Percentiles rank a stretch among this genome's conserved stretches.
phyloP scores from a whole-genome alignment of 805 yeast genomes.

The Yamadazyma olivae region DNA sequence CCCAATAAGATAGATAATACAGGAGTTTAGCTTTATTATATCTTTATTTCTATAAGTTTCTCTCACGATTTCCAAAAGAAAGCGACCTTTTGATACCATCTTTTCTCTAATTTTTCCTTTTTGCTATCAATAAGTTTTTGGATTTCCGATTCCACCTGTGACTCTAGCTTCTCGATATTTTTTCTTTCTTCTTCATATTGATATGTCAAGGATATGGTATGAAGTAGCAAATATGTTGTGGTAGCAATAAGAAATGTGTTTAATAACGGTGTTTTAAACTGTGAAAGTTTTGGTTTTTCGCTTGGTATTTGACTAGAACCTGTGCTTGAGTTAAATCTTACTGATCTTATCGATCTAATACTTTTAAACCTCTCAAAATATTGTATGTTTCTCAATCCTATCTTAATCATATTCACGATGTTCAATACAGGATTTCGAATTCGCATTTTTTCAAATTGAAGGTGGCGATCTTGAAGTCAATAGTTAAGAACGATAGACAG shows the following conservation, averaged over 20 bases:
- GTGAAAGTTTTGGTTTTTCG: slow-evolving; percentile 29
- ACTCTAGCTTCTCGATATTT: slow-evolving; percentile 15
- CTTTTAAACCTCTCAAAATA: background rate
- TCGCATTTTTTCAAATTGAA: slow-evolving; percentile 1
- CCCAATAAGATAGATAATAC: slow-evolving; percentile 10
- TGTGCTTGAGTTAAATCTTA: background rate
- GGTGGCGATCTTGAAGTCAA: slow-evolving; percentile 1
- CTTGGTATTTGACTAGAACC: too few species aligned
- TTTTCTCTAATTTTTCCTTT: slow-evolving; percentile 16
- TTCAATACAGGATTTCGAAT: too few species aligned
- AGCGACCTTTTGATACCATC: slow-evolving; percentile 11
- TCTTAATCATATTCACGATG: too few species aligned
- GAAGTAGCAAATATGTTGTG: slow-evolving; percentile 33
- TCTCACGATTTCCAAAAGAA: slow-evolving; percentile 4
- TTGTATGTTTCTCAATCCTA: background rate
- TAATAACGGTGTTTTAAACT: slow-evolving; percentile 35
- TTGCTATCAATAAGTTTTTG: slow-evolving; percentile 28
- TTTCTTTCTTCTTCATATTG: slow-evolving; percentile 26
- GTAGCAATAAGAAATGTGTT: slow-evolving; percentile 40
- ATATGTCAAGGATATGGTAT: slow-evolving; percentile 28
- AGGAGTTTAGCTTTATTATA: too few species aligned
- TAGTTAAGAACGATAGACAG: background rate
- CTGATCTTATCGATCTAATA: background rate
- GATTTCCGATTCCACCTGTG: slow-evolving; percentile 20
- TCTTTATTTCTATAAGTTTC: slow-evolving; percentile 1